Evolutionary conservation across 768 basidiomycete genomes (phyloP), one percentile per base, ranked within the genome.

Genomic region (Lyophyllum semitale): DNA sequence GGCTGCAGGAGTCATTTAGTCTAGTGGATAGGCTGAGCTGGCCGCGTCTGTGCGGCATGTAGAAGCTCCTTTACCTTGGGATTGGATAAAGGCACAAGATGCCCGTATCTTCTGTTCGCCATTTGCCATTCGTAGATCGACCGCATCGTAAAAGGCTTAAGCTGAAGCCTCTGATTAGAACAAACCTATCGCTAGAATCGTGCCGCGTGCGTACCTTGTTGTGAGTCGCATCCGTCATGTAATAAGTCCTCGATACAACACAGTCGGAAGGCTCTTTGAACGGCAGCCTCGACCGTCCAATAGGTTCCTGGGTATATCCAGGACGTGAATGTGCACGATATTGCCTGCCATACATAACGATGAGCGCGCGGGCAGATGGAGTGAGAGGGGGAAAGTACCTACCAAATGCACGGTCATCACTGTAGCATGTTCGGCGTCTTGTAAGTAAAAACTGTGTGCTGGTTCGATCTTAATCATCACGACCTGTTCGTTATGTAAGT

Each of bases 151-250:
- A 80, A 80, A 2, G 76, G 76, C 59, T 82, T 76, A 20, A 66
- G 56, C 79, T 80, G 53, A 4, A 23, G 8, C n/a, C n/a, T 53
- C 27, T 25, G 17, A 12, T 55, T 13, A 48, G 33, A n/a, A n/a
- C n/a, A n/a, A n/a, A n/a, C n/a, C n/a, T n/a, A n/a, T n/a, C n/a
- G n/a, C n/a, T n/a, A n/a, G n/a, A n/a, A n/a, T n/a, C n/a, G n/a
- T n/a, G n/a, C n/a, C n/a, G n/a, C 40, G 51, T 3, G 63, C 68
- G 38, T 60, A 78, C 78, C 20, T 69, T 68, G 50, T 79, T 77
- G 62, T 82, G 81, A 2, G 77, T 66, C 29, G 79, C 74, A 61
- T 81, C 81, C 0, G 81, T 82, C 53, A 63, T n/a, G n/a, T n/a
- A n/a, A n/a, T n/a, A 70, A 8, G 52, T 46, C 9, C 48, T 54